Evolutionary conservation across 345 rosid genomes (phyloP), one percentile per base, ranked within the genome.

Genomic region (Hevea brasiliensis): DNA sequence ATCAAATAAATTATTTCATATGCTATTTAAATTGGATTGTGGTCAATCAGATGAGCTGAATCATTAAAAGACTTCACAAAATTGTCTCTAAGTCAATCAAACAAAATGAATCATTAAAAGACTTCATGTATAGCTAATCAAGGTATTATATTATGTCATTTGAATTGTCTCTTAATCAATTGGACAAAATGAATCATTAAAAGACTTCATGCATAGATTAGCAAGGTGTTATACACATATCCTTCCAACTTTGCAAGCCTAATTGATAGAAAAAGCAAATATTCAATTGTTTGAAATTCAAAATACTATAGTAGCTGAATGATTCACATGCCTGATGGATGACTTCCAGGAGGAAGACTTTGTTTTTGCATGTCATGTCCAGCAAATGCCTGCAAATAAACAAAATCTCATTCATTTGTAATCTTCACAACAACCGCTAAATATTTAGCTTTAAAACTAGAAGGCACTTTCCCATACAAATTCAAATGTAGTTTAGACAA

Each of bases 331-430:
- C 96, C 93, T 83, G 88, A 71, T 47, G 83, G 72, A 78, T 85
- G 87, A 74, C 80, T 81, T 75, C 81, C 83, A 61, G 80, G 75
- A 65, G 47, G 80, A 82, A 71, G 61, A 61, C 77, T 82, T 67
- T 82, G 90, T 67, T 83, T 86, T 57, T 81, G 88, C 70, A 62
- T 62, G 48, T 84, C 86, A 67, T 72, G 81, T 74, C 85, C 90
- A 67, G 77, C 14, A 78, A 56, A 44, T 29, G 76, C 79, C 94
- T 89, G 89, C 73, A 78, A 60, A 21, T 23, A 27, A 56, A 53
- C 42, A 76, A 71, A 66, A 61, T 61, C 48, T 11, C 75, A 40
- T 44, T 70, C 18, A 59, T 27, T 72, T 23, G 48, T 17, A 55
- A 71, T 41, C 65, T 40, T 26, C 70, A 72, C 6, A 57, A n/a